Base-by-base conservation (phyloP, 169 alveolate genomes). In the Eimeria sp. region DNA sequence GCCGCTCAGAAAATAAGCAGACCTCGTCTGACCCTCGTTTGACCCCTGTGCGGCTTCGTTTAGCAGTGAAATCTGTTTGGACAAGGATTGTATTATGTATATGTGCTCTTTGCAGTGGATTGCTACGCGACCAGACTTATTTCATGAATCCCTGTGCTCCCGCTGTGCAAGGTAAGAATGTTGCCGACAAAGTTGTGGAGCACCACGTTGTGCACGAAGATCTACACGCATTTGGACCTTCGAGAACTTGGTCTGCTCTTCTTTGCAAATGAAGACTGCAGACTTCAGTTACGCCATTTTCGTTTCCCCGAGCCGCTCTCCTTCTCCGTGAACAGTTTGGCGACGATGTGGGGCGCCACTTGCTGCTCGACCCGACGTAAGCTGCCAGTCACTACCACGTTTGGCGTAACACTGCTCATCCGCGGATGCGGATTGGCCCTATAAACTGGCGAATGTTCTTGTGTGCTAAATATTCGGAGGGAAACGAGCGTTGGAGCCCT, bases 111-210 rank as follows among this genome's bases (percentile, higher is more conserved):
- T 90, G 95, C 95, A 90, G 95, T 90, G 95, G 95, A 76, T 76
- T 58, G 95, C 89, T 40, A 90, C 95, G 1, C 88, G 95, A 71
- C 95, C 88, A 1, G 95, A 90, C 89, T 85, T 90, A 43, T 90
- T 90, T 82, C 89, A 52, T 52, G 89, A 74, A 49, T 46, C 88
- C 52, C 78, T 90, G 89, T 90, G 95, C 66, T 23, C 85, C 68
- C 66, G 95, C 33, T 90, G 95, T 74, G 95, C 95, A 58, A 71
- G 78, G 95, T 90, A 60, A 90, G 82, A 40, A 54, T 8, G 20
- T 49, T 25, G 49, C n/a, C 18, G 43, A n/a, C 66, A n/a, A 6
- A n/a, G 88, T 40, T 74, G 58, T 33, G 40, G 58, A 18, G 56
- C 83, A 74, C 56, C 30, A 58, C 3, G 56, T 20, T 74, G 88